phyloP scores from a whole-genome alignment of 2,329 filamentous ascomycete genomes.

The Neopestalotiopsis rosae region DNA sequence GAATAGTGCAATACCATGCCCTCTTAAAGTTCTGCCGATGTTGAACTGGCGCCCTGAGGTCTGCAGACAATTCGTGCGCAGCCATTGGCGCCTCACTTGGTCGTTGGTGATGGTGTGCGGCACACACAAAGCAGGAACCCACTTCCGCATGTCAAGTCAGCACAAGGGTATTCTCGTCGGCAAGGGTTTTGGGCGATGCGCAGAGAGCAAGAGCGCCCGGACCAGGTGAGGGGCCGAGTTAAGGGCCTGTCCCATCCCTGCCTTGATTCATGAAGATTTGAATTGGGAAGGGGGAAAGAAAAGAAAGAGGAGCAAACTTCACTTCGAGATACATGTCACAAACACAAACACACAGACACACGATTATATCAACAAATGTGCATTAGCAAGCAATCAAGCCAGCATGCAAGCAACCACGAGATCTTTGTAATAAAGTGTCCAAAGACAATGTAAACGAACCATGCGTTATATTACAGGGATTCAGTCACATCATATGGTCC shows the following conservation, averaged over 20 bases:
- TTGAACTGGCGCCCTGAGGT: neutral
- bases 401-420: neutral
- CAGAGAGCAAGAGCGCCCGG: neutral
- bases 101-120: neutral
- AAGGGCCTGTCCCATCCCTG: neutral
- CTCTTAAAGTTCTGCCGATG: neutral
- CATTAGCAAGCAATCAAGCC: no score
- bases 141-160: slow-evolving; percentile 1
- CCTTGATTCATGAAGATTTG: neutral
- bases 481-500: neutral
- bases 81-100: neutral
- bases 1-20: neutral
- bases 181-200: neutral
- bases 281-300: no score
- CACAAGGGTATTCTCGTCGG: neutral
- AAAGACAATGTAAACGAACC: neutral
- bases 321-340: neutral
- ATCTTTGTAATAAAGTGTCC: neutral
- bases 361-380: no score
- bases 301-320: neutral
- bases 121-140: slow-evolving; percentile 2
- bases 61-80: neutral
- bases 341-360: neutral
- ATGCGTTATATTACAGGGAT: neutral
- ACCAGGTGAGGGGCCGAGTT: neutral